phyloP scores from a whole-genome alignment of 2,329 filamentous ascomycete species.

The Fonsecaea monophora region DNA sequence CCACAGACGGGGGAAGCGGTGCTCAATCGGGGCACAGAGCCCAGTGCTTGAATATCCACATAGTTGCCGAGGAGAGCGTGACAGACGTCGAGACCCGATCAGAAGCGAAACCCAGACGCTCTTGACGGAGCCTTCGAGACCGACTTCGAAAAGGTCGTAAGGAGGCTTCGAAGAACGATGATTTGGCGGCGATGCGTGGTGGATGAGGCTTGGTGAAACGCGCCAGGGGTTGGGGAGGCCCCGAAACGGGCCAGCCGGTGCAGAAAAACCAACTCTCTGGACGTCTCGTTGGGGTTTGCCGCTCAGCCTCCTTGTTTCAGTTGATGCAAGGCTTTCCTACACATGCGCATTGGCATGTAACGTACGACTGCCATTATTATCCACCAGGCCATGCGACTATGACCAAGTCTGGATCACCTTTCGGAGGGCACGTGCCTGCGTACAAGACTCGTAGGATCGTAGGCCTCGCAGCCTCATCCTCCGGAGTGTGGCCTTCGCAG shows the following conservation, averaged over 20 bases:
- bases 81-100: conserved; percentile 6
- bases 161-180: conserved; percentile 20
- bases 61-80: conserved; percentile 8
- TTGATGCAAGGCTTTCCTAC: conserved; percentile 30
- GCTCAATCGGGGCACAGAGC: conserved; percentile 6
- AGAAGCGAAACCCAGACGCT: conserved; percentile 26
- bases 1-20: conserved; percentile 6
- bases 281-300: conserved; percentile 21
- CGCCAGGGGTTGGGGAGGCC: conserved; percentile 22
- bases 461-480: background rate
- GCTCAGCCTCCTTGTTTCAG: conserved; percentile 35
- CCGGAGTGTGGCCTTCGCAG: conserved; percentile 13
- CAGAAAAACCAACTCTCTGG: conserved; percentile 7
- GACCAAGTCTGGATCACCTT: background rate
- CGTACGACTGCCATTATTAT: background rate
- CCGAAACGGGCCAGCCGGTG: background rate
- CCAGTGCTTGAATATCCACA: conserved; percentile 22
- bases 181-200: conserved; percentile 28
- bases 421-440: conserved; percentile 16
- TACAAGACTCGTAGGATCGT: background rate
- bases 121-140: conserved; percentile 16
- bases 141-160: conserved; percentile 13
- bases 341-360: conserved; percentile 7
- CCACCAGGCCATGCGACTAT: background rate
- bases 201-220: conserved; percentile 29